Conservation (phyloP, 164 flowering plant genomes). For the Nymphaea thermarum region DNA sequence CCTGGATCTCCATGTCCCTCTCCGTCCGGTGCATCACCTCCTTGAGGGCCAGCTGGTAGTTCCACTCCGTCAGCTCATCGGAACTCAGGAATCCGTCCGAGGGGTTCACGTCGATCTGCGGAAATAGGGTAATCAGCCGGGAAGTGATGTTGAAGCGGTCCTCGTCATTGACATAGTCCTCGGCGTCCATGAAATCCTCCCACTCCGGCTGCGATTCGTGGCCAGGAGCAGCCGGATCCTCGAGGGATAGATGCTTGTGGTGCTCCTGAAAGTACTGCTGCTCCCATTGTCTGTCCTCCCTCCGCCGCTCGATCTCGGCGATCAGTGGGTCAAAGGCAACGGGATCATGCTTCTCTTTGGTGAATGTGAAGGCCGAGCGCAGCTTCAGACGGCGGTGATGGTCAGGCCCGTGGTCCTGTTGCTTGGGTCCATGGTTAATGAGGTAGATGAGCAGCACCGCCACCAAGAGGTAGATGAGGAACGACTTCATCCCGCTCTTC, state of each 20-base stretch:
- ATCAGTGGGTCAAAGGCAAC: conserved; percentile 80
- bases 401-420: conserved; percentile 9
- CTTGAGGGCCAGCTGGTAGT: conserved; percentile 32
- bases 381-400: conserved; percentile 37
- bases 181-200: conserved; percentile 89
- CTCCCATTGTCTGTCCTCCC: conserved; percentile 84
- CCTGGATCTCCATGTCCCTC: conserved; percentile 86
- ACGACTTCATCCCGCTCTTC: conserved; percentile 11
- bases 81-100: conserved; percentile 56
- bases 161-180: conserved; percentile 85
- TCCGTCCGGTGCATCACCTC: conserved; percentile 77
- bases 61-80: conserved; percentile 74
- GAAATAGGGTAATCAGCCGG: conserved; percentile 58
- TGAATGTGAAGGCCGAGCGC: conserved; percentile 20
- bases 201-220: conserved; percentile 74
- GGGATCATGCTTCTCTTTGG: conserved; percentile 27
- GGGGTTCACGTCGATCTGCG: conserved; percentile 76
- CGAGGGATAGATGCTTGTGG: conserved; percentile 7
- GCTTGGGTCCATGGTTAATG: conserved; percentile 41
- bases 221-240: conserved; percentile 11
- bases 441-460: conserved; percentile 48
- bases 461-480: conserved; percentile 46
- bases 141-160: conserved; percentile 64
- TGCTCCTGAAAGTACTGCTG: conserved; percentile 27
- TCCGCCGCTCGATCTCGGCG: conserved; percentile 78